Conservation (phyloP, 768 basidiomycete species). For the Tremella fuciformis region DNA sequence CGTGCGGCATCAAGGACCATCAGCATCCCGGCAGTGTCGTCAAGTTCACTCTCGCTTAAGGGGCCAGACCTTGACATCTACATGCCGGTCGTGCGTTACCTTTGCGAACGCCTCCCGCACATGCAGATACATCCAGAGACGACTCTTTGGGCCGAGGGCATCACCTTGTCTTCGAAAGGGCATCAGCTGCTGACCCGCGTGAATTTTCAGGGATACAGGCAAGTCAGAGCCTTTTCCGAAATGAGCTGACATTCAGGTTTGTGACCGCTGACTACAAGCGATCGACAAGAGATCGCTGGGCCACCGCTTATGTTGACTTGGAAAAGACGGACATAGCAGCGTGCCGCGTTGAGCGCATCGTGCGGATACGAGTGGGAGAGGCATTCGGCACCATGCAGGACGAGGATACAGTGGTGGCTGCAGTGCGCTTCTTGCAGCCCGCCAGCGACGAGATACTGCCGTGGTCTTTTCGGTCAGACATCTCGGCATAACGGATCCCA, state of each 20-base stretch:
- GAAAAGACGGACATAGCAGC: background rate
- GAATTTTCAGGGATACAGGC: background rate
- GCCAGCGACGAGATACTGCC: conserved; percentile 3
- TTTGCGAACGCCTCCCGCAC: no score
- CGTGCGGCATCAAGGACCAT: no score
- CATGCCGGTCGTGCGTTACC: no score
- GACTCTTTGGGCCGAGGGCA: no score
- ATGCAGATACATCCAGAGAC: no score
- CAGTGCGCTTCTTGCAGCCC: conserved; percentile 1
- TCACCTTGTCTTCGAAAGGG: no score
- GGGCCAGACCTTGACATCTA: no score
- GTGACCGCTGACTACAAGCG: background rate
- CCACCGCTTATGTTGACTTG: background rate
- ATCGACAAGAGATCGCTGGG: conserved; percentile 5
- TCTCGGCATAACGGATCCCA: background rate
- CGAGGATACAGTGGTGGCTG: background rate
- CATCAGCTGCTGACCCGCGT: no score
- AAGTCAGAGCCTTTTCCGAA: background rate
- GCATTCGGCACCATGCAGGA: background rate
- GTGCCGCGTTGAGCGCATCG: background rate
- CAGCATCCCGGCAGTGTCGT: no score
- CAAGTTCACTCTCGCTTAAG: no score
- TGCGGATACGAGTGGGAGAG: background rate
- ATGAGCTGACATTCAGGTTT: background rate
- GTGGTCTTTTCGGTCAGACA: background rate